phyloP scores from a whole-genome alignment of 169 alveolate genomes.

The Cryptosporidium sp. region DNA sequence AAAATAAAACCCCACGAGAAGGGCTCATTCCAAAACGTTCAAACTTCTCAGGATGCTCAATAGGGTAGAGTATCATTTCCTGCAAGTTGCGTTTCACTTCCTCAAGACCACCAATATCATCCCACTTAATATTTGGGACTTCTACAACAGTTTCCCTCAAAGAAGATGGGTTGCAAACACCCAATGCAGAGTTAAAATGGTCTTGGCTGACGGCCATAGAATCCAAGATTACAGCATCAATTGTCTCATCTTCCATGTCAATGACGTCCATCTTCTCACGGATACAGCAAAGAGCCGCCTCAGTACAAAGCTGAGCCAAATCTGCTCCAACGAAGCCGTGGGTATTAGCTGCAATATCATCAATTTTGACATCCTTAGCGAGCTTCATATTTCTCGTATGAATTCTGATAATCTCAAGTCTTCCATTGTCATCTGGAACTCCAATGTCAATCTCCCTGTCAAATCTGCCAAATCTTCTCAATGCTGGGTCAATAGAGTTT shows the following conservation, averaged over 20 bases:
- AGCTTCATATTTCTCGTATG: constrained; percentile 99
- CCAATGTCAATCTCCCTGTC: constrained; percentile 99
- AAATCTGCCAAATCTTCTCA: constrained; percentile 98
- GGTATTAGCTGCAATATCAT: constrained; percentile 97
- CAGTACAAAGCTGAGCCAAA: constrained; percentile 97
- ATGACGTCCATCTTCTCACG: constrained; percentile 99
- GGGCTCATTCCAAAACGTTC: constrained; percentile 99
- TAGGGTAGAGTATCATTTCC: constrained; percentile 97
- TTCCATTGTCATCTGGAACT: constrained; percentile 99
- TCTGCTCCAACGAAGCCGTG: constrained; percentile 99
- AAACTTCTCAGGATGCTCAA: constrained; percentile 96
- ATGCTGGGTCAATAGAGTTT: constrained; percentile 98
- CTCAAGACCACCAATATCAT: constrained; percentile 99
- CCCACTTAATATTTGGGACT: constrained; percentile 99
- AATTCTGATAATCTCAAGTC: constrained; percentile 97
- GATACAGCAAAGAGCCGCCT: constrained; percentile 97
- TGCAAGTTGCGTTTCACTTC: constrained; percentile 94
- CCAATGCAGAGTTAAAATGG: constrained; percentile 96
- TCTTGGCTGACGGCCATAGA: constrained; percentile 99
- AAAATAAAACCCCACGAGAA: constrained; percentile 98
- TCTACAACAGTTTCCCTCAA: constrained; percentile 98
- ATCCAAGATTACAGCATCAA: constrained; percentile 97
- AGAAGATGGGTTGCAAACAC: constrained; percentile 96
- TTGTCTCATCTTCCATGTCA: constrained; percentile 95
- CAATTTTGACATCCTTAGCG: constrained; percentile 97